Percentiles rank a stretch among this genome's conserved stretches.
Evolutionary conservation across 441 rosid species (phyloP).

Genomic region (Populus hybrid): DNA sequence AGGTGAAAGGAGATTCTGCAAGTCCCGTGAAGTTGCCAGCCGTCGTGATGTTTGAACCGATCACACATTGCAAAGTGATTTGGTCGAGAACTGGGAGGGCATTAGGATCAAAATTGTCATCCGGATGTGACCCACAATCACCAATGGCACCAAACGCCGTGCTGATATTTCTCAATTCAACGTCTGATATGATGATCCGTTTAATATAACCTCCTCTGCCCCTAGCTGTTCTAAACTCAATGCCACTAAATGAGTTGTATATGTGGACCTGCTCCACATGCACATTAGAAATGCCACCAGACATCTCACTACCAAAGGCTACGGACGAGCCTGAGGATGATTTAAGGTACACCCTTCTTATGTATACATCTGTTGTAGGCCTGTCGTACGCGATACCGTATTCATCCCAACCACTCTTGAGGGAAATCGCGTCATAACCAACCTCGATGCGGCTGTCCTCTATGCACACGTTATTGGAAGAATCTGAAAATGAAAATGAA

Average conservation of each 20-base stretch:
- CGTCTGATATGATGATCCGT: constrained; percentile 48
- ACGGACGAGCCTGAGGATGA: constrained; percentile 67
- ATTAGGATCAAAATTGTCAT: constrained; percentile 57
- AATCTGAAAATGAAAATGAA: constrained; percentile 64
- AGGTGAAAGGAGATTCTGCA: constrained; percentile 59
- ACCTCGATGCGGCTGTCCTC: constrained; percentile 67
- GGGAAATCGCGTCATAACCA: constrained; percentile 69
- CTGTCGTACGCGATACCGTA: constrained; percentile 74
- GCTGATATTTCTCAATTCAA: constrained; percentile 30
- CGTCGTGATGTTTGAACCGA: constrained; percentile 46
- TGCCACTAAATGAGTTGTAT: constrained; percentile 47
- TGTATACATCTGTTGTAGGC: constrained; percentile 51
- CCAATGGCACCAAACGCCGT: constrained; percentile 57
- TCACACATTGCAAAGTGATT: constrained; percentile 45
- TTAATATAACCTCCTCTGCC: constrained; percentile 84
- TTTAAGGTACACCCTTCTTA: constrained; percentile 53
- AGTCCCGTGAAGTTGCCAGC: constrained; percentile 75
- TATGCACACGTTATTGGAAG: constrained; percentile 74
- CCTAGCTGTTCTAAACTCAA: constrained; percentile 60
- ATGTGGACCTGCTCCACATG: constrained; percentile 46
- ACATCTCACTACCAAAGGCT: constrained; percentile 94
- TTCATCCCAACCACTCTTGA: constrained; percentile 96
- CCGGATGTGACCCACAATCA: constrained; percentile 64
- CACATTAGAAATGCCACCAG: constrained; percentile 74
- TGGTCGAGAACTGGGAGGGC: constrained; percentile 57